Evolutionary conservation across 2,329 filamentous ascomycete species (phyloP).

Genomic region (Epichloe sibirici): DNA sequence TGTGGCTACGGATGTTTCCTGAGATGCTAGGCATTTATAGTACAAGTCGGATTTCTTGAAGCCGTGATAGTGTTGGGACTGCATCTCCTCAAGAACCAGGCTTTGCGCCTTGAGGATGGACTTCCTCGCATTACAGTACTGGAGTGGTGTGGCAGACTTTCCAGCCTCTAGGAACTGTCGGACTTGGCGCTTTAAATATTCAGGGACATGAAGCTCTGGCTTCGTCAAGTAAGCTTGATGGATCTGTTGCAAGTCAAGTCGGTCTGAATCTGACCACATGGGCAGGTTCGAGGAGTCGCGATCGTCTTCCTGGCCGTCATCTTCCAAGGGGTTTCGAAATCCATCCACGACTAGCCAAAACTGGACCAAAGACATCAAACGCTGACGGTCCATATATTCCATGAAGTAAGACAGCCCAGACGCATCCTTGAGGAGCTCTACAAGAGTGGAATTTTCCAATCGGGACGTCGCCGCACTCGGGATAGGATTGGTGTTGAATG

Average conservation of each 20-base stretch:
- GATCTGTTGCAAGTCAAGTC: constrained; percentile 81
- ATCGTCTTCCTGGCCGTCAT: constrained; percentile 53
- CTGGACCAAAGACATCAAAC: constrained; percentile 78
- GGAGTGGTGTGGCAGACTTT: constrained; percentile 59
- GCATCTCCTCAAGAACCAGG: constrained; percentile 71
- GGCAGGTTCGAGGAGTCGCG: constrained; percentile 47
- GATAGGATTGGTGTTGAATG: constrained; percentile 12
- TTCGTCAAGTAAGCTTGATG: constrained; percentile 79
- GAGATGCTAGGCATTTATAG: constrained; percentile 88
- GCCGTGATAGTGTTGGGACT: constrained; percentile 62
- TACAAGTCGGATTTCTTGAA: constrained; percentile 93
- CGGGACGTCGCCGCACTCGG: constrained; percentile 37
- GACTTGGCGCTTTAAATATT: constrained; percentile 56
- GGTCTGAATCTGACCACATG: constrained; percentile 72
- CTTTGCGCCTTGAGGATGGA: constrained; percentile 77
- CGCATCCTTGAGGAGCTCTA: constrained; percentile 79
- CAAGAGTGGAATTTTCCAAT: constrained; percentile 63
- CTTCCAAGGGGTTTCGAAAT: constrained; percentile 85
- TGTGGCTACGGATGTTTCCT: constrained; percentile 42
- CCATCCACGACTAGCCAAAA: constrained; percentile 98
- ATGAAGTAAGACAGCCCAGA: constrained; percentile 95
- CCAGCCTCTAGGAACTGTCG: constrained; percentile 69
- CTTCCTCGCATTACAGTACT: constrained; percentile 73
- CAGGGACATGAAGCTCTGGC: constrained; percentile 66
- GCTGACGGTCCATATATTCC: constrained; percentile 96